Conservation (phyloP, 129 eudicot species). For the Helichrysum umbraculigerum region DNA sequence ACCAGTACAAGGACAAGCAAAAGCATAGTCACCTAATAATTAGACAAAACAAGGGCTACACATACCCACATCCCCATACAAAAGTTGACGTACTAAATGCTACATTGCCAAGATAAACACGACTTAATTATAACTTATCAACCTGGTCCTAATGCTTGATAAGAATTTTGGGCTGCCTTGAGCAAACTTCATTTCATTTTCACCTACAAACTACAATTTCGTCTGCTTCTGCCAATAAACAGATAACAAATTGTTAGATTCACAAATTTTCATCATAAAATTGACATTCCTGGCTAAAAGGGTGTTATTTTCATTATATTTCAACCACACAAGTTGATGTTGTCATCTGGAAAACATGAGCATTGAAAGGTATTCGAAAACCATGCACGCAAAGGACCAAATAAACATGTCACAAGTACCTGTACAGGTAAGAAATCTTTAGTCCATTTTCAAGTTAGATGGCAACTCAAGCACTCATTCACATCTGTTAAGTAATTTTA, state of each 20-base stretch:
- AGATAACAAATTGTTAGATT: conserved; percentile 6
- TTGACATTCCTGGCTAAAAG: not conserved
- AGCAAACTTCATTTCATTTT: conserved; percentile 20
- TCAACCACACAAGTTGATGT: not conserved
- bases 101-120: conserved; percentile 18
- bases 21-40: conserved; percentile 22
- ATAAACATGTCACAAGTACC: not conserved
- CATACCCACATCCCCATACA: conserved; percentile 27
- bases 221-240: conserved; percentile 27
- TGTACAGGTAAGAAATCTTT: not conserved
- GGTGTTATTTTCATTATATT: not conserved
- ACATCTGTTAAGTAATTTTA: not conserved
- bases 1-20: not conserved
- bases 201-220: conserved; percentile 35
- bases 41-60: conserved; percentile 23
- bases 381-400: not conserved
- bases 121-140: not conserved
- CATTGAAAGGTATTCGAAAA: not conserved
- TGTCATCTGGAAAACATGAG: not conserved
- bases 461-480: not conserved
- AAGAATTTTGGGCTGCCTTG: conserved; percentile 9
- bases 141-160: conserved; percentile 27
- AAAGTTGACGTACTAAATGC: conserved; percentile 19
- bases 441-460: not conserved
- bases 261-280: not conserved